A percentile compares a stretch with the other conserved stretches of the same genome.
These are phyloP conservation scores for Lenwebbia sp. DNA, from an alignment of 345 rosid species.

Conservation along the genomic window DNA sequence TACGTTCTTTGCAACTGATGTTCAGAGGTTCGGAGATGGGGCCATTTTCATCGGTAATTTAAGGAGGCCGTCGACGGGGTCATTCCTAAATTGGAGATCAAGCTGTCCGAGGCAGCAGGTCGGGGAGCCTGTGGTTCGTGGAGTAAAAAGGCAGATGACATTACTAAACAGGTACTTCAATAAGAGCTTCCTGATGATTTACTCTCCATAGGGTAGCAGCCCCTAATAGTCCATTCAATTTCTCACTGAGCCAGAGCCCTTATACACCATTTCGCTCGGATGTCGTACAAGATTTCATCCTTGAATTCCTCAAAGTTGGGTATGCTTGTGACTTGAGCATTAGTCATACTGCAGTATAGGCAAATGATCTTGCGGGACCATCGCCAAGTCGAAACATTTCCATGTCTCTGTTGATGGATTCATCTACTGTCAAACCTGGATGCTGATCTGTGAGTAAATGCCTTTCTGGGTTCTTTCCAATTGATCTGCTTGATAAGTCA, in stretches of 20 bases:
- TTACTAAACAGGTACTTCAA: constrained; percentile 61
- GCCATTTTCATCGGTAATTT: constrained; percentile 86
- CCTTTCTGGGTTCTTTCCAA: neutral
- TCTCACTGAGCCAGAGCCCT: no score
- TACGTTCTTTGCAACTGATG: constrained; percentile 84
- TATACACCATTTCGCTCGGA: no score
- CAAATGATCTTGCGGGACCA: fast-evolving
- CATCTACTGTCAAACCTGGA: neutral
- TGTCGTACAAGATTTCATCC: no score
- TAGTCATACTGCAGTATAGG: fast-evolving
- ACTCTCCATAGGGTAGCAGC: neutral
- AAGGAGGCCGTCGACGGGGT: constrained; percentile 62
- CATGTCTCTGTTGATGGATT: neutral
- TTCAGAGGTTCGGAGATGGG: constrained; percentile 92
- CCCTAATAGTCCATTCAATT: no score
- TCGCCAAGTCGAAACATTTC: neutral
- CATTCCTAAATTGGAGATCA: constrained; percentile 68
- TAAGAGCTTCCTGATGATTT: fast-evolving
- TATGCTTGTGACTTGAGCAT: neutral
- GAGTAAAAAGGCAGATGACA: constrained; percentile 69
- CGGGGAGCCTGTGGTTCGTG: constrained; percentile 88
- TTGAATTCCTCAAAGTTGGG: no score
- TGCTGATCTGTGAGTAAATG: fast-evolving
- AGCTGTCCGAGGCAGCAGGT: constrained; percentile 76
- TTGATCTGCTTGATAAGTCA: neutral